These are phyloP conservation scores for Exophiala spinifera DNA, from an alignment of 2,329 filamentous ascomycete species.

Conservation along the genomic window DNA sequence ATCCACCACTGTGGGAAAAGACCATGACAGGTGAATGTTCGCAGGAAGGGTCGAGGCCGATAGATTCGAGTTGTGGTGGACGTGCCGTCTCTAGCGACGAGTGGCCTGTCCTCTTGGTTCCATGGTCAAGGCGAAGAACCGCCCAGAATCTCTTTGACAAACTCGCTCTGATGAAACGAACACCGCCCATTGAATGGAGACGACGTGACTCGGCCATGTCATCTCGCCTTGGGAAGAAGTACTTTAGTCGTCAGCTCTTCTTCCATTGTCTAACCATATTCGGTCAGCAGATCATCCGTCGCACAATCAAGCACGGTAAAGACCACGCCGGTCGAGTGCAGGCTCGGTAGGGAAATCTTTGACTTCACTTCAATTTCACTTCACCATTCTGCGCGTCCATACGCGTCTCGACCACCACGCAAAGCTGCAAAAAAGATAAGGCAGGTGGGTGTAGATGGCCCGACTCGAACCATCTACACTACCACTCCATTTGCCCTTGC, in stretches of 20 bases:
- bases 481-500: not conserved
- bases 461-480: not conserved
- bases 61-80: conserved; percentile 15
- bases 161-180: conserved; percentile 20
- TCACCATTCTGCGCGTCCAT: too few species aligned
- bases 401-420: too few species aligned
- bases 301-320: too few species aligned
- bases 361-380: too few species aligned
- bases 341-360: conserved; percentile 8
- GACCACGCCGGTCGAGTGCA: conserved; percentile 12
- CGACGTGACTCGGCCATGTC: conserved; percentile 11
- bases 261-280: conserved; percentile 18
- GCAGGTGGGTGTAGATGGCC: not conserved
- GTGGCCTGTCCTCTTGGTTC: conserved; percentile 13
- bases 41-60: not conserved
- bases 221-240: conserved; percentile 14
- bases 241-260: conserved; percentile 13
- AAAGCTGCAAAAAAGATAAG: not conserved
- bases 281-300: too few species aligned
- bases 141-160: conserved; percentile 15
- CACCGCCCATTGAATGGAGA: conserved; percentile 3
- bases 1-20: conserved; percentile 16
- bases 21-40: conserved; percentile 13
- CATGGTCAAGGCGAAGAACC: not conserved
- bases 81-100: conserved; percentile 7